Conservation (phyloP, 192 early-diverging fungal genomes). For the Linderina pennispora region DNA sequence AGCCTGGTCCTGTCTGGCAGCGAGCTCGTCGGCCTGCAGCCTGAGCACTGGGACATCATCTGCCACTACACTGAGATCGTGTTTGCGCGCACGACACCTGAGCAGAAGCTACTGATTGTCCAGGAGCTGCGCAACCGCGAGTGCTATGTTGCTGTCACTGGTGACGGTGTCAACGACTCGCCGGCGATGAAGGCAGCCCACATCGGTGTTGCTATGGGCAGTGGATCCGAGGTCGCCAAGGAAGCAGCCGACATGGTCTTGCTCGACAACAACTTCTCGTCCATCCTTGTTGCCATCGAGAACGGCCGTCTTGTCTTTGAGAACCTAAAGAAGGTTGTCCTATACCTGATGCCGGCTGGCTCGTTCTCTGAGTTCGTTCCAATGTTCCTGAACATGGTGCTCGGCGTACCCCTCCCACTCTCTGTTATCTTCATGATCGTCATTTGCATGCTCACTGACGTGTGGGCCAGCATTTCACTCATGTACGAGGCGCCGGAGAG, state of each 20-base stretch:
- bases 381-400: constrained; percentile 51
- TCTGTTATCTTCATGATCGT: constrained; percentile 64
- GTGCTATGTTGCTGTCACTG: constrained; percentile 67
- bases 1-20: constrained; percentile 50
- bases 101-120: constrained; percentile 74
- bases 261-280: constrained; percentile 53
- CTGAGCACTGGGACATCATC: constrained; percentile 61
- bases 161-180: constrained; percentile 84
- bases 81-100: constrained; percentile 74
- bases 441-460: constrained; percentile 54
- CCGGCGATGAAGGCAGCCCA: constrained; percentile 78
- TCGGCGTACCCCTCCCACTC: constrained; percentile 68
- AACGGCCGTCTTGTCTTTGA: not conserved
- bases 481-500: constrained; percentile 67
- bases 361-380: constrained; percentile 50
- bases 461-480: constrained; percentile 51
- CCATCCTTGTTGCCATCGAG: constrained; percentile 22
- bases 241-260: constrained; percentile 57
- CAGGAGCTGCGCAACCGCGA: constrained; percentile 58
- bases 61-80: constrained; percentile 60
- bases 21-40: constrained; percentile 50
- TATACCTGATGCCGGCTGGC: constrained; percentile 68
- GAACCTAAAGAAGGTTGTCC: constrained; percentile 74
- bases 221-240: constrained; percentile 67
- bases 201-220: constrained; percentile 75